Percentiles rank a stretch among this genome's conserved stretches.
phyloP scores from a whole-genome alignment of 495 filamentous ascomycete genomes.

The Xylaria venustula region DNA sequence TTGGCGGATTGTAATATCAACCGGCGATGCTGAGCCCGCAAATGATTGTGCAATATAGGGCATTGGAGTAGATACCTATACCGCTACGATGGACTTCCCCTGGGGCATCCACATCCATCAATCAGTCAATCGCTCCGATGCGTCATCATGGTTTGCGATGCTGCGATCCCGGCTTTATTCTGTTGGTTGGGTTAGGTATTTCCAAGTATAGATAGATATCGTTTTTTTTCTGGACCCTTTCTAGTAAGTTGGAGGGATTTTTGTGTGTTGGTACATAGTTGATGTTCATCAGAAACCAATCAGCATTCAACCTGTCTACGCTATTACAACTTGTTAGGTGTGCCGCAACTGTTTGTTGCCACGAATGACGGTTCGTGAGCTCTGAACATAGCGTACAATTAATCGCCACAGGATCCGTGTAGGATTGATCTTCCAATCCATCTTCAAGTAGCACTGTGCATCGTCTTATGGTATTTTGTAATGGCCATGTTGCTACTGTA shows the following conservation, averaged over 20 bases:
- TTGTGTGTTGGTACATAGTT: too few relatives aligned
- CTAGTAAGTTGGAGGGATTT: not conserved
- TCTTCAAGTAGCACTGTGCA: not conserved
- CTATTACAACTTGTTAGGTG: too few relatives aligned
- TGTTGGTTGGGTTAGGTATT: slow-evolving; percentile 7
- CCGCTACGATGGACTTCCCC: slow-evolving; percentile 9
- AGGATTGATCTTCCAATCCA: slow-evolving; percentile 1
- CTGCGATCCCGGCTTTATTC: not conserved
- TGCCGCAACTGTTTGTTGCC: not conserved
- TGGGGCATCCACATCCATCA: not conserved
- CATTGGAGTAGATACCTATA: too few relatives aligned
- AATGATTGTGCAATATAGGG: not conserved
- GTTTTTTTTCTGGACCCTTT: not conserved
- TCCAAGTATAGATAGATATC: not conserved
- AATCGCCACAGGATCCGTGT: not conserved
- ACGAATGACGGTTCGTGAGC: not conserved
- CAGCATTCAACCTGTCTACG: not conserved
- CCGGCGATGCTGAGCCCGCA: not conserved
- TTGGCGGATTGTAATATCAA: slow-evolving; percentile 8
- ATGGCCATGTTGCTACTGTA: not conserved
- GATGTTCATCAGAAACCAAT: not conserved
- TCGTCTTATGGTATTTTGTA: not conserved
- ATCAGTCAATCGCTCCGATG: not conserved
- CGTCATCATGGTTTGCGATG: not conserved
- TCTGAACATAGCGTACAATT: not conserved